Conservation (phyloP, 768 basidiomycete genomes). For the Russula griseocarnosa region DNA sequence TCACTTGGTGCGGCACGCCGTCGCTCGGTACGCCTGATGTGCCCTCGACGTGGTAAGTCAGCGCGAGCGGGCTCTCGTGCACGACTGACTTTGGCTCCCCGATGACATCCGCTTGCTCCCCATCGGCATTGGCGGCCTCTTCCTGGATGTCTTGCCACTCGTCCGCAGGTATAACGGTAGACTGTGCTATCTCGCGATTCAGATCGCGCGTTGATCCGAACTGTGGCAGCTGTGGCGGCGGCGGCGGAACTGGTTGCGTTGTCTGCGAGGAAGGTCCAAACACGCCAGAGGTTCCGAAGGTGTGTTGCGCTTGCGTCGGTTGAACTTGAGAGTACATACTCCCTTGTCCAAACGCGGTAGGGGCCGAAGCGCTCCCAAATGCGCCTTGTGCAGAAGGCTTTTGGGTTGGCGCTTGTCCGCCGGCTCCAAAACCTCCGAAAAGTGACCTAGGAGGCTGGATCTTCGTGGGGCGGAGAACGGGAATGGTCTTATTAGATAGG, state of each 20-base stretch:
- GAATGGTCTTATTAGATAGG: conserved; percentile 39
- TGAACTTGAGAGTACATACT: not conserved
- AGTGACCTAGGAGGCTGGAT: not conserved
- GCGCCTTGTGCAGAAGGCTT: no score
- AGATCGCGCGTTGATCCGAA: no score
- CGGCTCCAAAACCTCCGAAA: not conserved
- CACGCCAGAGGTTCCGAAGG: not conserved
- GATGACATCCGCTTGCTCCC: not conserved
- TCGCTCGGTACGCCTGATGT: conserved; percentile 51
- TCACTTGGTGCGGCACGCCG: conserved; percentile 51
- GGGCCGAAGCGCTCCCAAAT: no score
- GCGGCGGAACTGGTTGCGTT: not conserved
- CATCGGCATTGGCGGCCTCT: not conserved
- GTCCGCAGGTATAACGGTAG: not conserved
- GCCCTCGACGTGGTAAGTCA: conserved; percentile 50
- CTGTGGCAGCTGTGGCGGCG: no score
- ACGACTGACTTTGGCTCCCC: conserved; percentile 44
- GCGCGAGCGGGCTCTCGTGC: conserved; percentile 49
- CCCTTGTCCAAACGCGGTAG: no score
- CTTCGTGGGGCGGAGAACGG: conserved; percentile 21
- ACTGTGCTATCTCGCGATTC: no score
- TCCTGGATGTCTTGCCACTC: conserved; percentile 1
- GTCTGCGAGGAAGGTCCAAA: not conserved
- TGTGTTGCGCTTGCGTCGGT: not conserved
- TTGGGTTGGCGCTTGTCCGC: no score